A percentile compares a stretch with the other conserved stretches of the same genome.
phyloP scores from a whole-genome alignment of 2,329 filamentous ascomycete species.

The Ilyonectria destructans region DNA sequence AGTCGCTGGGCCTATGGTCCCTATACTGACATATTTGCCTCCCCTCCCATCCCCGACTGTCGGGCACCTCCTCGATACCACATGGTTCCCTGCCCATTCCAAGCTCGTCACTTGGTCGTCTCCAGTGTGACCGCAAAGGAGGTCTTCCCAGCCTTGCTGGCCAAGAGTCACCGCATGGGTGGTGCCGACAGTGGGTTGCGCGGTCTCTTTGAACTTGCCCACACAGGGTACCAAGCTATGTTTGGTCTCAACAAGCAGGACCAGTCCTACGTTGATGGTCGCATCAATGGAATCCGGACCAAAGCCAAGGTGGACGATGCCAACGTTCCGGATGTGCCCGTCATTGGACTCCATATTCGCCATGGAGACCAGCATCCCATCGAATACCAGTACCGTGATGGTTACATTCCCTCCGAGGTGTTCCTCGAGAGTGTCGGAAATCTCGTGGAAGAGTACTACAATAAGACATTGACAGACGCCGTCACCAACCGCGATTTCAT shows the following conservation, averaged over 20 bases:
- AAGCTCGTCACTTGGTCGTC: constrained; percentile 82
- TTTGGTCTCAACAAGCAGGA: constrained; percentile 81
- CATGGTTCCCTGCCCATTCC: constrained; percentile 85
- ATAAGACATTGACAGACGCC: constrained; percentile 57
- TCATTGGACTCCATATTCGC: constrained; percentile 84
- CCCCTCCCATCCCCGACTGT: constrained; percentile 77
- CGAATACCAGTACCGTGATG: constrained; percentile 82
- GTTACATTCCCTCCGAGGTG: constrained; percentile 82
- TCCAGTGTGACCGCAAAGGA: constrained; percentile 78
- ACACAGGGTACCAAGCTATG: constrained; percentile 80
- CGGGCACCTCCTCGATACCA: constrained; percentile 81
- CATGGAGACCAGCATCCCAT: constrained; percentile 85
- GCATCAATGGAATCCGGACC: constrained; percentile 70
- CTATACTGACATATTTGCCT: constrained; percentile 81
- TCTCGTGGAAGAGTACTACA: constrained; percentile 67
- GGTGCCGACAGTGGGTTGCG: constrained; percentile 53
- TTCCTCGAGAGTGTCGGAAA: constrained; percentile 75
- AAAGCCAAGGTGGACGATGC: constrained; percentile 62
- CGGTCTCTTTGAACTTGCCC: constrained; percentile 78
- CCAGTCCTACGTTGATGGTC: constrained; percentile 73
- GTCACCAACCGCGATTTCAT: constrained; percentile 62
- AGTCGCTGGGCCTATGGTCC: constrained; percentile 86
- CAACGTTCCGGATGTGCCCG: constrained; percentile 54
- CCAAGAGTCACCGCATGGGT: constrained; percentile 50
- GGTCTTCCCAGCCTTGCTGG: constrained; percentile 73